Evolutionary conservation across 1,139 yeast species (phyloP).

Genomic region (Nakaseomyces glabratus): DNA sequence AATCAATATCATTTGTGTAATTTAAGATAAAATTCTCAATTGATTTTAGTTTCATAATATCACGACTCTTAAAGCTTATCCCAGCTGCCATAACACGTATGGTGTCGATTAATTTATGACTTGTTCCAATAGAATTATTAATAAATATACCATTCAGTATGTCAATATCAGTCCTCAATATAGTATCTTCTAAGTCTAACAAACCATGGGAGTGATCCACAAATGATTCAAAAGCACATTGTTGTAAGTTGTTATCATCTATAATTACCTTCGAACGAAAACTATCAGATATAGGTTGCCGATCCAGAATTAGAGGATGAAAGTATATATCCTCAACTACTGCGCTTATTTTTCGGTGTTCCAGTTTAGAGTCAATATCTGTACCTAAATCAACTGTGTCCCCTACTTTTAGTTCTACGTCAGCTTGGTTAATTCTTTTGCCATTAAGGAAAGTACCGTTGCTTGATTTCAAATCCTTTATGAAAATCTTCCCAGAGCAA

Average conservation of each 20-base stretch:
- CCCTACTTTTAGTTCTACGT: conserved; percentile 50
- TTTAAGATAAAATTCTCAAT: conserved; percentile 31
- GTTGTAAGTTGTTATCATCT: background rate
- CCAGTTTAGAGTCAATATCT: conserved; percentile 69
- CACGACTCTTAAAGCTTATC: conserved; percentile 37
- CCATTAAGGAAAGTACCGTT: conserved; percentile 91
- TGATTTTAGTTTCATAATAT: conserved; percentile 36
- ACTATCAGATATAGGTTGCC: background rate
- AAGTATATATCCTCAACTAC: conserved; percentile 60
- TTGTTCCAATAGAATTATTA: conserved; percentile 48
- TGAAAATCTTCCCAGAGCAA: conserved; percentile 53
- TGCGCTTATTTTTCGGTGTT: conserved; percentile 78
- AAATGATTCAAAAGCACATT: conserved; percentile 35
- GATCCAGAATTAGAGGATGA: conserved; percentile 35
- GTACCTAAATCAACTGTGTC: conserved; percentile 83
- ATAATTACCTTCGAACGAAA: background rate
- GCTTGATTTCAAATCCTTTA: conserved; percentile 81
- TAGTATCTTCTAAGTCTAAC: conserved; percentile 46
- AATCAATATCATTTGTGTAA: conserved; percentile 17
- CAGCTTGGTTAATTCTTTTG: conserved; percentile 51
- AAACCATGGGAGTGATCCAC: conserved; percentile 73
- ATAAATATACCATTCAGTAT: conserved; percentile 51
- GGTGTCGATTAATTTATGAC: conserved; percentile 42
- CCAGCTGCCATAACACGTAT: conserved; percentile 37
- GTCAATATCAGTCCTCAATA: conserved; percentile 45